These are phyloP conservation scores for Bolboschoenoplectus hybrid DNA, from an alignment of 202 grass and related monocot genomes.

Conservation along the genomic window DNA sequence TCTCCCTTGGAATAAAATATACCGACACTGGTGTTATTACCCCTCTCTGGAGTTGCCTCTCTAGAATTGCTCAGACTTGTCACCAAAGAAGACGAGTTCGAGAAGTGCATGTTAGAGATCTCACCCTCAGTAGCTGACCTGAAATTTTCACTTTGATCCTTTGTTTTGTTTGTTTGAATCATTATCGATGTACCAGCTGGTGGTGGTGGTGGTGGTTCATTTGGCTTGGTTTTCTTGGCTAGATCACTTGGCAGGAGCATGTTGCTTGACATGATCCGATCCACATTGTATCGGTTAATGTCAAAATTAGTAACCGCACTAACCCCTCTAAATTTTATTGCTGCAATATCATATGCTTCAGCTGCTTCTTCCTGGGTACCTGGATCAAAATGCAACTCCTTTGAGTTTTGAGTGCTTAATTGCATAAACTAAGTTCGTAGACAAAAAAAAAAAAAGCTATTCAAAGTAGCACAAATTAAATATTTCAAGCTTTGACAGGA, in stretches of 20 bases:
- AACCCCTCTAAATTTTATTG: conserved; percentile 92
- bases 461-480: not conserved
- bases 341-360: conserved; percentile 94
- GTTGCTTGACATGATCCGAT: conserved; percentile 77
- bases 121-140: conserved; percentile 30
- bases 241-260: conserved; percentile 68
- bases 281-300: conserved; percentile 74
- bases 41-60: conserved; percentile 58
- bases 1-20: conserved; percentile 53
- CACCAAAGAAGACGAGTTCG: conserved; percentile 60
- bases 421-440: not conserved
- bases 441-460: not conserved
- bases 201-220: conserved; percentile 48
- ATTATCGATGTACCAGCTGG: conserved; percentile 51
- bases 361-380: conserved; percentile 94
- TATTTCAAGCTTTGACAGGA: not conserved
- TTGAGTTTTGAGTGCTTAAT: not conserved
- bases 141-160: conserved; percentile 41
- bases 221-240: conserved; percentile 59
- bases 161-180: conserved; percentile 40
- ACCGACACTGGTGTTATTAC: conserved; percentile 33
- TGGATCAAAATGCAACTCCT: conserved; percentile 35
- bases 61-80: conserved; percentile 71
- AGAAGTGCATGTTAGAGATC: conserved; percentile 45
- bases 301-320: conserved; percentile 98